Conservation (phyloP, 192 early-diverging fungal genomes). For the Linnemannia zychae region DNA sequence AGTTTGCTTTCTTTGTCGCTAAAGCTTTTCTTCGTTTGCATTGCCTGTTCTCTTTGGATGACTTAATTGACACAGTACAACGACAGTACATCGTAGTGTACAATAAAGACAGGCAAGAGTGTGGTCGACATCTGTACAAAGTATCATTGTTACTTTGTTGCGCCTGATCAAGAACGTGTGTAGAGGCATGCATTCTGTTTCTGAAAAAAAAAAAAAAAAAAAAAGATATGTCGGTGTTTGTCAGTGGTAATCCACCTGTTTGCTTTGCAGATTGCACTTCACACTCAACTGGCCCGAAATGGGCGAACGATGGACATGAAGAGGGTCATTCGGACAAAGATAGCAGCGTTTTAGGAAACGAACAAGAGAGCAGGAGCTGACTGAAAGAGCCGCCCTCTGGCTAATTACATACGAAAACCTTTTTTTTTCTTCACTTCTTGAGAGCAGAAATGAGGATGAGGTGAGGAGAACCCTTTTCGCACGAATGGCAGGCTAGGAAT, state of each 20-base stretch:
- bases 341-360: neutral
- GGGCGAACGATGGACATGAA: neutral
- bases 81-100: neutral
- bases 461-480: neutral
- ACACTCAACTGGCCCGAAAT: neutral
- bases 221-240: neutral
- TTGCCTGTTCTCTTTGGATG: neutral
- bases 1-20: neutral
- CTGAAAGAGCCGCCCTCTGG: neutral
- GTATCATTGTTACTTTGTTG: neutral
- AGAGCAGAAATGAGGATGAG: neutral
- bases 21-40: neutral
- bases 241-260: neutral
- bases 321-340: constrained; percentile 3
- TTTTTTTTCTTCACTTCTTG: neutral
- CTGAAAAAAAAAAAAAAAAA: neutral
- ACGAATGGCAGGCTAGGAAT: neutral
- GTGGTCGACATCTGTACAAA: neutral
- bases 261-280: neutral
- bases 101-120: neutral
- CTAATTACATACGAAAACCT: neutral
- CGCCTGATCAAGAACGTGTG: neutral
- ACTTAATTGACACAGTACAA: neutral
- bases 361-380: neutral
- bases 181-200: neutral